Conservation (phyloP, 495 filamentous ascomycete genomes). For the Podospora appendiculata region DNA sequence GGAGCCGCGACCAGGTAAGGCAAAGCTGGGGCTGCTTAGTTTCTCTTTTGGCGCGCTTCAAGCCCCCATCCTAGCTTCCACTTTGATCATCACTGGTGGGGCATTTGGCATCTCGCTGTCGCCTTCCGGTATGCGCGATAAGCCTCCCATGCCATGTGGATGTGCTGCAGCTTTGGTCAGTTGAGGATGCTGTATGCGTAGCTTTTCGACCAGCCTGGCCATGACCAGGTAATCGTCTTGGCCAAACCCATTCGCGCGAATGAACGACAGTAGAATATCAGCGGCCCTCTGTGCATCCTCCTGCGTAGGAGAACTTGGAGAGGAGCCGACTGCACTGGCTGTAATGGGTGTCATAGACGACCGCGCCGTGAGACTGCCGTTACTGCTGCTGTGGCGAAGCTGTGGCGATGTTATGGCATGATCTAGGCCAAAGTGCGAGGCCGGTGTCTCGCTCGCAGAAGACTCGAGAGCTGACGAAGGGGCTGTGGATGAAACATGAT, state of each 20-base stretch:
- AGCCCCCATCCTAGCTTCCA: conserved; percentile 14
- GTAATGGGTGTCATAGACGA: conserved; percentile 34
- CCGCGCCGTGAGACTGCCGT: conserved; percentile 38
- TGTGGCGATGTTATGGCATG: conserved; percentile 44
- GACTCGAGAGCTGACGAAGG: conserved; percentile 63
- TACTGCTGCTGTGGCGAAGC: conserved; percentile 48
- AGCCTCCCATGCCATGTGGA: conserved; percentile 49
- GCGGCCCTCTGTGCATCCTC: conserved; percentile 84
- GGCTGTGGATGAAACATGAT: conserved; percentile 45
- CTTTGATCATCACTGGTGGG: conserved; percentile 8
- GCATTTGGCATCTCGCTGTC: conserved; percentile 43
- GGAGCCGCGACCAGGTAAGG: no score
- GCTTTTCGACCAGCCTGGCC: conserved; percentile 77
- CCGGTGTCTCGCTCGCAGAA: conserved; percentile 50
- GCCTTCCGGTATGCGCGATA: conserved; percentile 59
- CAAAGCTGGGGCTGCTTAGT: no score
- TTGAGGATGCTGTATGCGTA: conserved; percentile 59
- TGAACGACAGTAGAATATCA: conserved; percentile 78
- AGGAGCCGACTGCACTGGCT: conserved; percentile 34
- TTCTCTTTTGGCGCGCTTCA: conserved; percentile 1
- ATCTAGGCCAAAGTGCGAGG: conserved; percentile 43
- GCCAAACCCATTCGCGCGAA: conserved; percentile 64
- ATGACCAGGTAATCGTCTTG: conserved; percentile 80
- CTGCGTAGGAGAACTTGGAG: conserved; percentile 65
- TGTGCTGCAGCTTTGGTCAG: conserved; percentile 40